These are phyloP conservation scores for Cyclostephanos invisitatus DNA, from an alignment of 108 stramenopile genomes.

Conservation along the genomic window DNA sequence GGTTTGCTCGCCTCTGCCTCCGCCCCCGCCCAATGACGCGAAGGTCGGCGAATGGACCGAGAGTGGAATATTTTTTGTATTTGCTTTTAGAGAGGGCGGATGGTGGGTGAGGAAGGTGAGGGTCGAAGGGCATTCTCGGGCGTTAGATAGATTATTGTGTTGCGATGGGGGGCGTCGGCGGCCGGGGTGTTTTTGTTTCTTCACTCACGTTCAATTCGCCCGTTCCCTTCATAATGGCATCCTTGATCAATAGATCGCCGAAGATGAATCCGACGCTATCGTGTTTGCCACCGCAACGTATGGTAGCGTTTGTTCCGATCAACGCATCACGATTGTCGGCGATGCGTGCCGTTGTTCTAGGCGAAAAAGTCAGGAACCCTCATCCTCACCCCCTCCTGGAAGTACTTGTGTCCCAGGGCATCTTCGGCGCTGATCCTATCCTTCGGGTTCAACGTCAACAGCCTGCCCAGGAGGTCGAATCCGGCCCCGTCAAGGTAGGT, in stretches of 20 bases:
- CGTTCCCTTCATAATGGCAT: slow-evolving; percentile 91
- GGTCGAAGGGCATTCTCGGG: background rate
- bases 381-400: slow-evolving; percentile 38
- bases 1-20: too few species aligned
- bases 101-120: background rate
- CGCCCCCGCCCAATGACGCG: slow-evolving; percentile 20
- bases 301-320: too few species aligned
- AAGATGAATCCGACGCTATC: slow-evolving; percentile 97
- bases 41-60: slow-evolving; percentile 69
- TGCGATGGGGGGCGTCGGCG: too few species aligned
- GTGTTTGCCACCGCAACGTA: too few species aligned
- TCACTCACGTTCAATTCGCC: slow-evolving; percentile 85
- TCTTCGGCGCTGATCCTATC: slow-evolving; percentile 87
- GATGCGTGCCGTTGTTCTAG: background rate
- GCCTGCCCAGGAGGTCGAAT: slow-evolving; percentile 77
- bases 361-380: slow-evolving; percentile 33
- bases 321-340: too few species aligned
- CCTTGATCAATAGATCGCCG: slow-evolving; percentile 91
- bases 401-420: slow-evolving; percentile 68
- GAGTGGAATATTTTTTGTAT: slow-evolving; percentile 92
- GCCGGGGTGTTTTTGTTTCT: too few species aligned
- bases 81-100: slow-evolving; percentile 57
- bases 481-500: slow-evolving; percentile 83
- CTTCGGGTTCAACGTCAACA: slow-evolving; percentile 90
- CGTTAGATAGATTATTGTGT: too few species aligned